phyloP scores from a whole-genome alignment of 2,329 filamentous ascomycete species.

The Fusarium scirpi region DNA sequence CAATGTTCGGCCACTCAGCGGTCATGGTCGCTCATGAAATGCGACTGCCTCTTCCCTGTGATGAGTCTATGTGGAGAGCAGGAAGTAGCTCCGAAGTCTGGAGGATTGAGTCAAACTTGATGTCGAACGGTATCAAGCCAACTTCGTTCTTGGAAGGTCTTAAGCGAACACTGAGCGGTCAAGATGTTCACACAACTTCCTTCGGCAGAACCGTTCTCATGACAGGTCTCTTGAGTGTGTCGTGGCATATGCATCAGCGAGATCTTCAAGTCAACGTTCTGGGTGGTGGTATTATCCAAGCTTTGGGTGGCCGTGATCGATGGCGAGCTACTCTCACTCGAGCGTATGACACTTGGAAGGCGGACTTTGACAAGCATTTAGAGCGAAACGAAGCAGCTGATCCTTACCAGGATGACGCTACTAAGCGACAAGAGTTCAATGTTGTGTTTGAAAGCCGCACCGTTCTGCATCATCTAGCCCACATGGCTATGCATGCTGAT shows the following conservation, averaged over 20 bases:
- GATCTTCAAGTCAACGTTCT: conserved; percentile 93
- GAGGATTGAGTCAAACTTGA: conserved; percentile 82
- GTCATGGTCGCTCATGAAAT: conserved; percentile 98
- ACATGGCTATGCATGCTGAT: conserved; percentile 98
- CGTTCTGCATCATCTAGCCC: conserved; percentile 91
- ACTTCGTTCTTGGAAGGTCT: conserved; percentile 91
- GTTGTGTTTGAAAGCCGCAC: conserved; percentile 86
- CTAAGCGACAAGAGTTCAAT: conserved; percentile 71
- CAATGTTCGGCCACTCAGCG: conserved; percentile 97
- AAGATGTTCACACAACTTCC: conserved; percentile 88
- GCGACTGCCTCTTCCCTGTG: conserved; percentile 89
- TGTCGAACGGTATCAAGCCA: conserved; percentile 84
- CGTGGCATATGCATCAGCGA: conserved; percentile 97
- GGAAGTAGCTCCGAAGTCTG: conserved; percentile 88
- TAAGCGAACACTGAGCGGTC: conserved; percentile 87
- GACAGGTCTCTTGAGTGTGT: conserved; percentile 92
- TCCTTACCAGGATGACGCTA: conserved; percentile 66
- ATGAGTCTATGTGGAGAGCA: conserved; percentile 92
- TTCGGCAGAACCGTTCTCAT: conserved; percentile 95
- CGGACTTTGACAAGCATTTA: conserved; percentile 87
- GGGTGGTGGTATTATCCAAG: conserved; percentile 76
- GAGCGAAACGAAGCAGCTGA: conserved; percentile 68
- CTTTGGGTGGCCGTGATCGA: conserved; percentile 87
- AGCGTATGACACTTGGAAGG: conserved; percentile 94
- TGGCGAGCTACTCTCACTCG: conserved; percentile 88